A percentile compares a stretch with the other conserved stretches of the same genome.
These are phyloP conservation scores for Peronospora farinosa DNA, from an alignment of 352 stramenopile genomes.

Conservation along the genomic window DNA sequence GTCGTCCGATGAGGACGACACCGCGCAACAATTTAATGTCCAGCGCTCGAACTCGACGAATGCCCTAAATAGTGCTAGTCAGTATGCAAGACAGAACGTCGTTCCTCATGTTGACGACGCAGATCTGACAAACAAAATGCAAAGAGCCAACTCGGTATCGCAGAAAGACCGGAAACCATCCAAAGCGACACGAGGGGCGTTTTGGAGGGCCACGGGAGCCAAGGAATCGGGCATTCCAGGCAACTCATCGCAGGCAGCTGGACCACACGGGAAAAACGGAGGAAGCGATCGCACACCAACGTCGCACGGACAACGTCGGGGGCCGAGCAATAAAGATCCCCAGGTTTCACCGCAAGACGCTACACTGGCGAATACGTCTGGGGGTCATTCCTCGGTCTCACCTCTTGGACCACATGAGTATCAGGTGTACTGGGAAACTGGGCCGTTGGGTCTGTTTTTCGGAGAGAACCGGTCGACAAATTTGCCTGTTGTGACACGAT, in stretches of 20 bases:
- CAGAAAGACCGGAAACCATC: conserved; percentile 41
- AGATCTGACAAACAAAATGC: conserved; percentile 29
- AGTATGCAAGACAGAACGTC: conserved; percentile 29
- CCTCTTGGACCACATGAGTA: conserved; percentile 37
- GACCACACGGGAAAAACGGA: conserved; percentile 6
- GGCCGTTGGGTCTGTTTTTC: conserved; percentile 79
- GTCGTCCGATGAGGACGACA: conserved; percentile 43
- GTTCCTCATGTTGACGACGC: conserved; percentile 15
- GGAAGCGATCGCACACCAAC: conserved; percentile 10
- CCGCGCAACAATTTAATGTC: conserved; percentile 33
- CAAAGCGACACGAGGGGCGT: conserved; percentile 43
- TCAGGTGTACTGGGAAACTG: conserved; percentile 77
- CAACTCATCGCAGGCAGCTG: conserved; percentile 10
- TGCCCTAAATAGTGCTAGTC: conserved; percentile 25
- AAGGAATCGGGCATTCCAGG: conserved; percentile 33
- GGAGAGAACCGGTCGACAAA: conserved; percentile 63
- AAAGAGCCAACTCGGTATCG: conserved; percentile 55
- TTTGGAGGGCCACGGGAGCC: conserved; percentile 43
- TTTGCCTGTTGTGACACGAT: conserved; percentile 73
- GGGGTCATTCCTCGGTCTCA: conserved; percentile 7
- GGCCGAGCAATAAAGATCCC: conserved; percentile 23
- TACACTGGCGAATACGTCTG: conserved; percentile 2
- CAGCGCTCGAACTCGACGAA: conserved; percentile 45
- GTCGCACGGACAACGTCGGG: conserved; percentile 16
- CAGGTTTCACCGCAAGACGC: conserved; percentile 38